Evolutionary conservation across 176 grass and related monocot species (phyloP).

Genomic region (Dactylis glomerata): DNA sequence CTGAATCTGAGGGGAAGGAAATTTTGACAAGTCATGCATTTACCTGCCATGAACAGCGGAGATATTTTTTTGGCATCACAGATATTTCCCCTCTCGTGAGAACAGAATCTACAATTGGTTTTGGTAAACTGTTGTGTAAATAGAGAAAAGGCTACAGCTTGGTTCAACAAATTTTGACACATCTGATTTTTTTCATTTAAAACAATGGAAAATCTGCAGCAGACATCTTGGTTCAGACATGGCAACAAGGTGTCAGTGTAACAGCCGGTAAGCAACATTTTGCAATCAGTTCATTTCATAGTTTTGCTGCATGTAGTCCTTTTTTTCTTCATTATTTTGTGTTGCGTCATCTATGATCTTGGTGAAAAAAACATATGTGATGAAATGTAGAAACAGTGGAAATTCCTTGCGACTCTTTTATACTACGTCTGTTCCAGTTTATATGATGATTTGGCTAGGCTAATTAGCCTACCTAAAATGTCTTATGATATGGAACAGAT

Average conservation of each 20-base stretch:
- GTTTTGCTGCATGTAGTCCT: background rate
- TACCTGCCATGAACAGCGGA: background rate
- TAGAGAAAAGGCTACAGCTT: too few relatives aligned
- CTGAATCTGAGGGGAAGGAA: slow-evolving; percentile 19
- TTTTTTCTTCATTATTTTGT: too few relatives aligned
- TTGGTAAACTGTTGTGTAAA: background rate
- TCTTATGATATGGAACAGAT: too few relatives aligned
- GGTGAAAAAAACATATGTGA: background rate
- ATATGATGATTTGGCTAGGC: too few relatives aligned
- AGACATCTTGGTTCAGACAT: background rate
- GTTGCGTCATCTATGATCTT: background rate
- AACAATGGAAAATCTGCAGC: background rate
- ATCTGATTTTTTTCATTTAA: too few relatives aligned
- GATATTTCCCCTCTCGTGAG: background rate
- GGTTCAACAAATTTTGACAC: background rate
- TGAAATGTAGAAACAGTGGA: too few relatives aligned
- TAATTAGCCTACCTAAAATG: too few relatives aligned
- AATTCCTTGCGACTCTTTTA: background rate
- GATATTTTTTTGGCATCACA: slow-evolving; percentile 19
- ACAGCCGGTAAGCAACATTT: too few relatives aligned
- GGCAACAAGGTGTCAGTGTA: too few relatives aligned
- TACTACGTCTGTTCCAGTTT: too few relatives aligned
- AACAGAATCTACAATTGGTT: background rate
- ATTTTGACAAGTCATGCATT: background rate
- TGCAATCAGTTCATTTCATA: background rate